Conservation (phyloP, 108 stramenopile genomes). For the Epipyxis sp. region DNA sequence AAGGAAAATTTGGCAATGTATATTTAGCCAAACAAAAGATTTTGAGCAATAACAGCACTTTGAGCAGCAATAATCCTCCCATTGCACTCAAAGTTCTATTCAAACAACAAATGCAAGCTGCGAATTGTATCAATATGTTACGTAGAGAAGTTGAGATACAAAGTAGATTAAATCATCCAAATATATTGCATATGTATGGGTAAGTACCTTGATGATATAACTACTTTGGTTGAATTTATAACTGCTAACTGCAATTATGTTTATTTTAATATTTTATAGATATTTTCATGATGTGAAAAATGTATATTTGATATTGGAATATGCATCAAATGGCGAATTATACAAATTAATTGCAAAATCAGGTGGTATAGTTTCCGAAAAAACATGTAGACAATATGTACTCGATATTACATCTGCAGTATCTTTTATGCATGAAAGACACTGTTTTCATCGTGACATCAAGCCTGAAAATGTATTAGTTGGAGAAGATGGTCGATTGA, state of each 20-base stretch:
- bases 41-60: too few relatives aligned
- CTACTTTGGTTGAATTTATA: too few relatives aligned
- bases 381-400: conserved; percentile 75
- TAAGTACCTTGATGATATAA: too few relatives aligned
- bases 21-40: conserved; percentile 92
- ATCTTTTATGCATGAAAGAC: conserved; percentile 86
- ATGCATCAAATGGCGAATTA: conserved; percentile 88
- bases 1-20: conserved; percentile 92
- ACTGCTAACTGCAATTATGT: too few relatives aligned
- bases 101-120: conserved; percentile 90
- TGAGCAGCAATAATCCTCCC: conserved; percentile 83
- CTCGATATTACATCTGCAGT: conserved; percentile 79
- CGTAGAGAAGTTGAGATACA: conserved; percentile 99
- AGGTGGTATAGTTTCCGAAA: conserved; percentile 78
- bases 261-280: too few relatives aligned
- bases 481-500: conserved; percentile 78
- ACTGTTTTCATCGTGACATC: conserved; percentile 97
- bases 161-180: conserved; percentile 63
- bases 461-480: conserved; percentile 97
- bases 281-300: conserved; percentile 95
- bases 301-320: conserved; percentile 96
- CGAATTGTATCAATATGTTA: conserved; percentile 93
- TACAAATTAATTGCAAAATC: conserved; percentile 80
- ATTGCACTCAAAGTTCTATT: conserved; percentile 97
- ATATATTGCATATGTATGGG: conserved; percentile 94